These are phyloP conservation scores for Trametes cubensis DNA, from an alignment of 768 basidiomycete species.

Conservation along the genomic window DNA sequence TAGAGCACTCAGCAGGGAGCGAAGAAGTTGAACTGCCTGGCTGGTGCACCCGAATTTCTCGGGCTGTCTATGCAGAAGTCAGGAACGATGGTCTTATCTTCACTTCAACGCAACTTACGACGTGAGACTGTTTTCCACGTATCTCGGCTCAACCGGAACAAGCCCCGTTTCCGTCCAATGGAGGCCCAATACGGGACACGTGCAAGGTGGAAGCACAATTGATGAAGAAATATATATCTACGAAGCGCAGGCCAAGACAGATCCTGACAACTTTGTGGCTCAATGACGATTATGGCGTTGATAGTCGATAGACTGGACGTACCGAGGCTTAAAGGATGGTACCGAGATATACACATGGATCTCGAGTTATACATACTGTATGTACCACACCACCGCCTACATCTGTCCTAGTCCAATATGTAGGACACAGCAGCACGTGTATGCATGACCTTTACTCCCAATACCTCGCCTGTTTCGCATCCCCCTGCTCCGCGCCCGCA, in stretches of 20 bases:
- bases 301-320: background rate
- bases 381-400: too few relatives aligned
- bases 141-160: background rate
- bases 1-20: background rate
- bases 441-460: slow-evolving; percentile 59
- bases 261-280: background rate
- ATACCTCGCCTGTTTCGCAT: slow-evolving; percentile 68
- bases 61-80: background rate
- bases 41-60: slow-evolving; percentile 7
- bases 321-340: slow-evolving; percentile 21
- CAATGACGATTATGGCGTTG: background rate
- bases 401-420: background rate
- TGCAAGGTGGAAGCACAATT: slow-evolving; percentile 9
- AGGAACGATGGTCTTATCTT: too few relatives aligned
- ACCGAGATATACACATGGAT: too few relatives aligned
- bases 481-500: slow-evolving; percentile 52
- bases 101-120: slow-evolving; percentile 1
- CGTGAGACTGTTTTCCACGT: slow-evolving; percentile 1
- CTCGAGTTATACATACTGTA: too few relatives aligned
- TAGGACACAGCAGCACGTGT: background rate
- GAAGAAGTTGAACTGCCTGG: background rate
- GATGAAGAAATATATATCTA: slow-evolving; percentile 6
- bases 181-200: slow-evolving; percentile 7
- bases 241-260: slow-evolving; percentile 17
- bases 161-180: slow-evolving; percentile 5